Conservation (phyloP, 2,329 filamentous ascomycete genomes). For the Rasamsonia emersonii region DNA sequence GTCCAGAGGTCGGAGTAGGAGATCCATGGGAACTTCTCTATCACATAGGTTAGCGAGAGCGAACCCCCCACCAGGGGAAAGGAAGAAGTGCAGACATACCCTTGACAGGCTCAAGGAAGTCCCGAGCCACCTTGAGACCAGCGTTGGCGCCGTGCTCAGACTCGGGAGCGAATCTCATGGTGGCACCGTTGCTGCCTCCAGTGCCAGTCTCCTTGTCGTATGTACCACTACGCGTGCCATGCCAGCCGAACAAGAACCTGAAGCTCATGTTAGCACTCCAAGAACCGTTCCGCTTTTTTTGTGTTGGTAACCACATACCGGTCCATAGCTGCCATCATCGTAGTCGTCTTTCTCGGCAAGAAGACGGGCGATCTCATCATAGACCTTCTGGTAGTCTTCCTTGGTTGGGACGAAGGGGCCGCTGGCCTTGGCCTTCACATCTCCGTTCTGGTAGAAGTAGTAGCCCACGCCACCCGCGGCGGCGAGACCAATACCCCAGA, state of each 20-base stretch:
- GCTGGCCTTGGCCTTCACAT: constrained; percentile 34
- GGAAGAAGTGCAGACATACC: constrained; percentile 38
- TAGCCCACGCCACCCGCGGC: constrained; percentile 56
- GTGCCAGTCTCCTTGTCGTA: constrained; percentile 82
- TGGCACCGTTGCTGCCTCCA: constrained; percentile 90
- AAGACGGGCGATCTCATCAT: constrained; percentile 71
- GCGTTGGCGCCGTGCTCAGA: constrained; percentile 87
- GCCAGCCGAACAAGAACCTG: constrained; percentile 72
- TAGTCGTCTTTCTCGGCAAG: constrained; percentile 90
- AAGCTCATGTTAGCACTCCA: constrained; percentile 5
- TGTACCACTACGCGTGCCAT: constrained; percentile 90
- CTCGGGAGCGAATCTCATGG: constrained; percentile 92
- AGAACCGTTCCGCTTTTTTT: not conserved
- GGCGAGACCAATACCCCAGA: constrained; percentile 52
- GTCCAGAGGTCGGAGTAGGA: constrained; percentile 96
- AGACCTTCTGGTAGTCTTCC: constrained; percentile 91
- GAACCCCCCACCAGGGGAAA: not conserved
- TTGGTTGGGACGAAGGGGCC: constrained; percentile 64
- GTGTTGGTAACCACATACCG: constrained; percentile 39
- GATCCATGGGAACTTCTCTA: constrained; percentile 86
- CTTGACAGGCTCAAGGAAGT: constrained; percentile 91
- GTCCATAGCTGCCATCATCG: constrained; percentile 92
- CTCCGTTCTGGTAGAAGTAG: constrained; percentile 53
- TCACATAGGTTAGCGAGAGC: constrained; percentile 6
- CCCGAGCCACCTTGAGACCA: constrained; percentile 73